Percentiles rank a stretch among this genome's conserved stretches.
Evolutionary conservation across 140 eudicot species (phyloP).

Genomic region (Senecio squalidus): DNA sequence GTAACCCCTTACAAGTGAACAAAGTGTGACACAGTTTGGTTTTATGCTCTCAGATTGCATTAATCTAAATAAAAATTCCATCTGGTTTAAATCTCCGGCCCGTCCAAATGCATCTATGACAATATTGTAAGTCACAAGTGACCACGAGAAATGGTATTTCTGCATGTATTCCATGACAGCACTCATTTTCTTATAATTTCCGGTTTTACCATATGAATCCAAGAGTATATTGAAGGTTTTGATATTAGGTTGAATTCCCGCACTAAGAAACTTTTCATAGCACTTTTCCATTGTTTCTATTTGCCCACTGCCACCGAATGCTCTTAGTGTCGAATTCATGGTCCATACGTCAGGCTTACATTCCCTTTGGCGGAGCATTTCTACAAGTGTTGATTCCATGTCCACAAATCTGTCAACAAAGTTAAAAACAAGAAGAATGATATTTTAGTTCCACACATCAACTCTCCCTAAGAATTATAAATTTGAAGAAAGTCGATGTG

Average conservation of each 20-base stretch:
- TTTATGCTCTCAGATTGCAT: conserved; percentile 91
- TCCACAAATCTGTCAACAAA: conserved; percentile 50
- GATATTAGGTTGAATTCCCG: conserved; percentile 81
- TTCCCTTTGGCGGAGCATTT: conserved; percentile 70
- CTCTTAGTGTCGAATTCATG: conserved; percentile 87
- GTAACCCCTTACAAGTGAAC: conserved; percentile 89
- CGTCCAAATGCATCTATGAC: conserved; percentile 88
- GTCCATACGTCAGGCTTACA: conserved; percentile 95
- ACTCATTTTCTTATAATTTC: conserved; percentile 84
- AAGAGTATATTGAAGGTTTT: conserved; percentile 87
- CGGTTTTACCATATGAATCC: conserved; percentile 87
- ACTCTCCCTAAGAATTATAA: too few relatives aligned
- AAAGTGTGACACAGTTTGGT: conserved; percentile 82
- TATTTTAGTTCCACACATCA: conserved; percentile 16
- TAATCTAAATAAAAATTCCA: conserved; percentile 79
- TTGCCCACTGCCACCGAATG: conserved; percentile 95
- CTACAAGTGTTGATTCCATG: conserved; percentile 85
- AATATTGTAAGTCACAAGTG: conserved; percentile 73
- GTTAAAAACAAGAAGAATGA: neutral
- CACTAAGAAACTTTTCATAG: conserved; percentile 76
- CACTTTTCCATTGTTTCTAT: conserved; percentile 95
- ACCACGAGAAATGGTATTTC: conserved; percentile 82
- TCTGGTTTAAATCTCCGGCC: conserved; percentile 79
- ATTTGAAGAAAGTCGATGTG: neutral
- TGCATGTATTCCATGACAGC: conserved; percentile 96